Evolutionary conservation across 345 rosid species (phyloP).

Genomic region (Jatropha curcas): DNA sequence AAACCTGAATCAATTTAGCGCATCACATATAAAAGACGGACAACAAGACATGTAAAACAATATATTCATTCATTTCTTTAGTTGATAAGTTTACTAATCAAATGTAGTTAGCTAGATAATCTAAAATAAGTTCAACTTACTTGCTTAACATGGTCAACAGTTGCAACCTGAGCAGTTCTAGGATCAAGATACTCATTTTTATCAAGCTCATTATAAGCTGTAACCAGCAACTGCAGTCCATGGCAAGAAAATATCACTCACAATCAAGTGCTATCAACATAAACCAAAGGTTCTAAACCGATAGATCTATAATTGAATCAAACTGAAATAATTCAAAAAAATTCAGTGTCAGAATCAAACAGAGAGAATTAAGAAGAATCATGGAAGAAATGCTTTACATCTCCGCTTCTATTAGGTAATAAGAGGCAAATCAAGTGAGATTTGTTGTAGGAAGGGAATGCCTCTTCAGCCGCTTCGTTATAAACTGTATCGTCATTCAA

Average conservation of each 20-base stretch:
- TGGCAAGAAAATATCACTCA: background rate
- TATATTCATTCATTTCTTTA: background rate
- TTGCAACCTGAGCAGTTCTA: slow-evolving; percentile 86
- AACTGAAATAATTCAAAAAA: background rate
- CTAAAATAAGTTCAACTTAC: slow-evolving; percentile 32
- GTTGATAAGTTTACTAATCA: background rate
- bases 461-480: slow-evolving; percentile 75
- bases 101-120: background rate
- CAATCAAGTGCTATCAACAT: background rate
- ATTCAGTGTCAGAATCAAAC: background rate
- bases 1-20: slow-evolving; percentile 76
- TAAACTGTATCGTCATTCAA: slow-evolving; percentile 65
- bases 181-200: slow-evolving; percentile 84
- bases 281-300: background rate
- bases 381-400: slow-evolving; percentile 39
- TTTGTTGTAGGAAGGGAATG: slow-evolving; percentile 82
- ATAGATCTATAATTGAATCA: slow-evolving; percentile 4
- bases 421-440: slow-evolving; percentile 89
- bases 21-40: slow-evolving; percentile 33
- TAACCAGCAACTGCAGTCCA: slow-evolving; percentile 58
- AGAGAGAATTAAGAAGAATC: background rate
- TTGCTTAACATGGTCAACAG: slow-evolving; percentile 91
- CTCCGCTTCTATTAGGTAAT: slow-evolving; percentile 63
- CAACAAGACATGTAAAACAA: background rate
- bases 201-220: slow-evolving; percentile 62